Evolutionary conservation across 106 monocot species (phyloP), one percentile per base, ranked within the genome.

Genomic region (Chionographis japonica): DNA sequence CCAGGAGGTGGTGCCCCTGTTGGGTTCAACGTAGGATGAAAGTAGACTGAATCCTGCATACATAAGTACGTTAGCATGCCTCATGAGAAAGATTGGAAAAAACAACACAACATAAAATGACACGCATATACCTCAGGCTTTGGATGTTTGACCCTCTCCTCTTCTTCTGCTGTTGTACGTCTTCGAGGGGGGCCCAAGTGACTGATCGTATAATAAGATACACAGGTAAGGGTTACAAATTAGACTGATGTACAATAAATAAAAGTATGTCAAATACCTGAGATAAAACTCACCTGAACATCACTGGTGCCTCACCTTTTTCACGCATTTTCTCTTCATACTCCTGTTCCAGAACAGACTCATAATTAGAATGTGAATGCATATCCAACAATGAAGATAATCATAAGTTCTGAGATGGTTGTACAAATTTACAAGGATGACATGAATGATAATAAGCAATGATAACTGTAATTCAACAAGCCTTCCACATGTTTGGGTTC

Each of bases 1-100:
- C 97, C 97, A 79, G 97, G 97, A 69, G 97, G 97, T 60, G 97
- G 97, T 53, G 97, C 90, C 42, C 97, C 97, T 6, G 97, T 92
- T 53, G 97, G 97, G 58, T 98, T 98, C 18, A 98, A 56, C 6
- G 92, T 98, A 37, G 97, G 97, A 84, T 98, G 97, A 74, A 90
- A 98, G 58, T 98, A 98, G 64, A 98, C 97, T 0, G 97, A 98
- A 61, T 98, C 97, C 97, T 98, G 87, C 68, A 83, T 51, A 6
- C 27, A 58, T n/a, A 75, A 43, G 10, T 54, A 65, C 10, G 37
- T 67, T 3, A 67, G 55, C 11, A 3, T 1, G 12, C 16, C 4
- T 27, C 4, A 19, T 46, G 67, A 15, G 6, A 67, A 17, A 58
- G 27, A 35, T 55, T 72, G 16, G 60, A 4, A 58, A 18, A 61